A percentile compares a stretch with the other conserved stretches of the same genome.
These are phyloP conservation scores for Pulveroboletus sp. DNA, from an alignment of 768 basidiomycete species.

Conservation along the genomic window DNA sequence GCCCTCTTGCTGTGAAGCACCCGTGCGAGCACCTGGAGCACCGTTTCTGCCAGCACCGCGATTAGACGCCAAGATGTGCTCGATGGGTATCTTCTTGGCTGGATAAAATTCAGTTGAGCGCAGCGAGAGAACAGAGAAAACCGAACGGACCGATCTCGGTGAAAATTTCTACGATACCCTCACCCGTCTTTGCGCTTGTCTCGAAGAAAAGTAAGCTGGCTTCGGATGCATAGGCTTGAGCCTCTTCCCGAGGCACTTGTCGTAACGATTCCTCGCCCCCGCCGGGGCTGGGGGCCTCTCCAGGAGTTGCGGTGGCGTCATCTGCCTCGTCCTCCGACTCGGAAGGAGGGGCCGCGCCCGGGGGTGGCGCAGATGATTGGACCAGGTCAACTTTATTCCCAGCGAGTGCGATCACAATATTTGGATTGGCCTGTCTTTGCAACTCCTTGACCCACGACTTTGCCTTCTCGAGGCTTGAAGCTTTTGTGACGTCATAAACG, in stretches of 20 bases:
- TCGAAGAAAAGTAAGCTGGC: conserved; percentile 96
- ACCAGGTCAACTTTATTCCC: conserved; percentile 97
- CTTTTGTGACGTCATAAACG: conserved; percentile 97
- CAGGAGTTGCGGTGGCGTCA: conserved; percentile 87
- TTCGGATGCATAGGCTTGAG: conserved; percentile 94
- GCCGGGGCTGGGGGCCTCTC: conserved; percentile 54
- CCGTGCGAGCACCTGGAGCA: conserved; percentile 49
- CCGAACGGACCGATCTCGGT: conserved; percentile 86
- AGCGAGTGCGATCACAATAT: conserved; percentile 97
- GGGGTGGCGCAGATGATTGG: conserved; percentile 55
- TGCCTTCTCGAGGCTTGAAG: conserved; percentile 93
- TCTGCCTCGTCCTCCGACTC: conserved; percentile 89
- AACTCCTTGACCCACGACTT: conserved; percentile 99
- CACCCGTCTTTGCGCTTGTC: conserved; percentile 95
- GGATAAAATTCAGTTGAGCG: conserved; percentile 4
- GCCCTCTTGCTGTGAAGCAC: conserved; percentile 47
- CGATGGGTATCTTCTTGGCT: conserved; percentile 90
- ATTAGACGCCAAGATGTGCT: conserved; percentile 86
- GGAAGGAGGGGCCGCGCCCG: conserved; percentile 46
- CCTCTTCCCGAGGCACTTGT: conserved; percentile 93
- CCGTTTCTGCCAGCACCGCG: conserved; percentile 65
- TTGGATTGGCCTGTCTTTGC: conserved; percentile 97
- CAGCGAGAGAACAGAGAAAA: background rate
- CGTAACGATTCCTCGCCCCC: conserved; percentile 69
- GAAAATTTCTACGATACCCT: conserved; percentile 94